Conservation (phyloP, 1,284 basidiomycete genomes). For the Leccinum solheimii region DNA sequence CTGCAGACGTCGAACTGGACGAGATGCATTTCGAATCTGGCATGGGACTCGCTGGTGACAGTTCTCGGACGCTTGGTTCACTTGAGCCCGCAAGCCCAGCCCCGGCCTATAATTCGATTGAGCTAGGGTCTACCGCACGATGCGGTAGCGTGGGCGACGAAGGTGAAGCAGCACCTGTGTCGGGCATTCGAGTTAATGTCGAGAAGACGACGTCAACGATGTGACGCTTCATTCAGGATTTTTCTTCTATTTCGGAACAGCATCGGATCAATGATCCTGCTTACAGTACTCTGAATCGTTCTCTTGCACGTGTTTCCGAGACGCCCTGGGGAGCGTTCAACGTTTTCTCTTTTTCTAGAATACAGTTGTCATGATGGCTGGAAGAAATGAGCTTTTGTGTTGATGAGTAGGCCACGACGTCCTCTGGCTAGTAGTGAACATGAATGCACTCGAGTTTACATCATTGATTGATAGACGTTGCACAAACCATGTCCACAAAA, state of each 20-base stretch:
- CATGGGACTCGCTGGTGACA: slow-evolving; percentile 37
- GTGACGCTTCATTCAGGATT: slow-evolving; percentile 28
- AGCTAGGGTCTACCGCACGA: slow-evolving; percentile 42
- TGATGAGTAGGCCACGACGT: slow-evolving; percentile 3
- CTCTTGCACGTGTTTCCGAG: slow-evolving; percentile 25
- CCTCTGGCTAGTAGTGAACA: not conserved
- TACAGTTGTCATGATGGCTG: slow-evolving; percentile 14
- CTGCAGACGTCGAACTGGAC: slow-evolving; percentile 56
- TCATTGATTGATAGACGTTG: no score
- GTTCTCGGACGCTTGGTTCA: slow-evolving; percentile 35
- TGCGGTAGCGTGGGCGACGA: slow-evolving; percentile 40
- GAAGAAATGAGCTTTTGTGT: slow-evolving; percentile 16
- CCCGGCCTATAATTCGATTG: slow-evolving; percentile 53
- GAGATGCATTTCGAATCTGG: slow-evolving; percentile 46
- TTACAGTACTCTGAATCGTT: slow-evolving; percentile 16
- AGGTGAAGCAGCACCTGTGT: slow-evolving; percentile 29
- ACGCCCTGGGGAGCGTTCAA: slow-evolving; percentile 9
- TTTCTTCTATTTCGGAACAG: slow-evolving; percentile 25
- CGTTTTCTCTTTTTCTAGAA: slow-evolving; percentile 25
- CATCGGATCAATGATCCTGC: slow-evolving; percentile 27
- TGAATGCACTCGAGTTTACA: no score
- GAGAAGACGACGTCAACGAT: slow-evolving; percentile 59
- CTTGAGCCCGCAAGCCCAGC: slow-evolving; percentile 45
- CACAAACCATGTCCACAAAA: no score
- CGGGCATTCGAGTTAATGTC: slow-evolving; percentile 64